Evolutionary conservation across 805 yeast species (phyloP).

Genomic region (Kodamaea lidongshanica): DNA sequence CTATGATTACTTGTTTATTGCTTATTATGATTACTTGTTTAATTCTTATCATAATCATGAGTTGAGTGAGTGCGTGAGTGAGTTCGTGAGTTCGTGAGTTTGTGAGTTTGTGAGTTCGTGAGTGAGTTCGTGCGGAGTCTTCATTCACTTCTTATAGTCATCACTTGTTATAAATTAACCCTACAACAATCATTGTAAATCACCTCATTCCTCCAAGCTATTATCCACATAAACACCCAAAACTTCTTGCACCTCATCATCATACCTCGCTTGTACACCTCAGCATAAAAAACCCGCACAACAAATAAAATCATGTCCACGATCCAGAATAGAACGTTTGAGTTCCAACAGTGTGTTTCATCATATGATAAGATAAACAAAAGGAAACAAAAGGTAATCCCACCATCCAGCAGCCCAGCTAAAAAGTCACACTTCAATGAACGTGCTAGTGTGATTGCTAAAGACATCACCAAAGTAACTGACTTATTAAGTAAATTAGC

Average conservation of each 20-base stretch:
- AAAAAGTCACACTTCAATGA: slow-evolving; percentile 37
- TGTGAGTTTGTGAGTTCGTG: too few species aligned
- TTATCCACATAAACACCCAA: not conserved
- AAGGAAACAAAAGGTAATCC: slow-evolving; percentile 19
- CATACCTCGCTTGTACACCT: not conserved
- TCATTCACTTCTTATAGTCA: too few species aligned
- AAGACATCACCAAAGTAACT: slow-evolving; percentile 82
- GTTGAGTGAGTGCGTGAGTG: too few species aligned
- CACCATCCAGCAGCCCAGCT: slow-evolving; percentile 12
- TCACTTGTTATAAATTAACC: too few species aligned
- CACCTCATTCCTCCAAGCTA: not conserved
- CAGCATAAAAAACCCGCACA: slow-evolving; percentile 3
- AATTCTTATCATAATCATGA: too few species aligned
- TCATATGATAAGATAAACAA: slow-evolving; percentile 61
- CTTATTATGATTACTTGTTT: too few species aligned
- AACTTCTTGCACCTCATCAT: not conserved
- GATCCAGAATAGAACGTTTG: slow-evolving; percentile 80
- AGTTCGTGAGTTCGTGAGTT: too few species aligned
- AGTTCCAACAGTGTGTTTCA: slow-evolving; percentile 86
- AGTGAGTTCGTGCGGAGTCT: too few species aligned
- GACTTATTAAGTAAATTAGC: slow-evolving; percentile 77
- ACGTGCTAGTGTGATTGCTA: slow-evolving; percentile 79
- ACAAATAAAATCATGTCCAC: slow-evolving; percentile 9
- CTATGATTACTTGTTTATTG: too few species aligned
- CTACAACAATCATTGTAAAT: not conserved